Evolutionary conservation across 2,329 filamentous ascomycete genomes (phyloP), one percentile per base, ranked within the genome.

Genomic region (Ascochyta koolunga): DNA sequence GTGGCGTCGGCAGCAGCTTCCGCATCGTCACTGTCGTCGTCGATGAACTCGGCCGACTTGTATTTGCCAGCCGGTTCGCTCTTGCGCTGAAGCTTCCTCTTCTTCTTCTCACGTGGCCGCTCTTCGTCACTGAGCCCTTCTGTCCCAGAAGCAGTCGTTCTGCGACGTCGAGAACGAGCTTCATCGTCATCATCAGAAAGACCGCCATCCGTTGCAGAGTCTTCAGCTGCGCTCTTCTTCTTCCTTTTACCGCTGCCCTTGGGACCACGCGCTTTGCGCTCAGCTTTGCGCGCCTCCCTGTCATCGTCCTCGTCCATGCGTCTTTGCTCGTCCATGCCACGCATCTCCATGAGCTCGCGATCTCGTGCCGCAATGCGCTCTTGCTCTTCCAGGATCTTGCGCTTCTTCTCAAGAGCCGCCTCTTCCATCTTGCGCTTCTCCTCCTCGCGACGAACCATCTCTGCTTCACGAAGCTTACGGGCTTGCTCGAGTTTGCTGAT

Each of bases 371-470:
- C 82, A 69, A 98, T 93, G 65, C 84, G 86, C 63, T 90, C 86
- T 55, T 93, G 87, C 73, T 98, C 93, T 69, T 91, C 90, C n/a
- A 87, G 85, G 60, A 98, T 88, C 77, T 91, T 90, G 57, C 89
- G 86, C 65, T 91, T 88, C 50, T 87, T 83, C 71, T 93, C 90
- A 27, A 83, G 83, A 62, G 92, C 89, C 49, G 82, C 82, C 50
- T 89, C 88, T 54, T 89, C 81, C 0, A 83, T 83, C 64, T 84
- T 86, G 61, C 86, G 81, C 37, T 88, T 86, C 69, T 88, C 87
- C 60, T 92, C 92, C 71, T 96, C 92, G 6, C 91, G 88, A 56
- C 85, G 86, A 56, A 82, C 84, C 18, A 93, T 80, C 72, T 96
- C 93, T 4, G 87, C 89, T 66, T 98, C 90, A 47, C 93, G 89